Conservation (phyloP, 1,284 basidiomycete species). For the Rhizopogon parksii region DNA sequence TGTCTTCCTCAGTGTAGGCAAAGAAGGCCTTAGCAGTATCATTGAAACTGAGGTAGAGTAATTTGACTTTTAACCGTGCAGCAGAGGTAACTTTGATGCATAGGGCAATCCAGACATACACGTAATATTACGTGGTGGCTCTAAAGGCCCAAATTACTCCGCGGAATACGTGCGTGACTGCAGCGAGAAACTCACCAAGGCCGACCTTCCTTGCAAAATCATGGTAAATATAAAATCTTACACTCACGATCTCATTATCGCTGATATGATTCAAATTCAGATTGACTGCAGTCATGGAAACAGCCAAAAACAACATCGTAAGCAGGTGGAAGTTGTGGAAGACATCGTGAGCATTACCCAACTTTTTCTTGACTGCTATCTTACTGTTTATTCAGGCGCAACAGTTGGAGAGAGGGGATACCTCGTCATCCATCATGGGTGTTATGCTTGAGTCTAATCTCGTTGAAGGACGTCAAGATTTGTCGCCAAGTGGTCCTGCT, state of each 20-base stretch:
- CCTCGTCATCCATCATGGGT: constrained; percentile 78
- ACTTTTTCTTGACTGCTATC: not conserved
- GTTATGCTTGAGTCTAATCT: constrained; percentile 98
- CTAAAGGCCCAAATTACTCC: constrained; percentile 80
- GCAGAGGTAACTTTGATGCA: not conserved
- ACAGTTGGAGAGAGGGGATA: constrained; percentile 68
- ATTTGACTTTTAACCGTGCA: constrained; percentile 1
- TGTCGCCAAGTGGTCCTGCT: constrained; percentile 69
- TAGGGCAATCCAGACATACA: constrained; percentile 87
- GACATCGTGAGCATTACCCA: constrained; percentile 57
- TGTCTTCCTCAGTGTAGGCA: constrained; percentile 90
- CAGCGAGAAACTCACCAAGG: constrained; percentile 71
- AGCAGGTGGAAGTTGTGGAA: constrained; percentile 80
- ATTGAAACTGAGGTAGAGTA: constrained; percentile 75
- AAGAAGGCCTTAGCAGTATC: constrained; percentile 87
- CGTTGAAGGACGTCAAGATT: constrained; percentile 83
- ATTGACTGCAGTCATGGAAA: constrained; percentile 96
- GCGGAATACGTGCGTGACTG: constrained; percentile 76
- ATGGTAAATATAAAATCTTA: constrained; percentile 53
- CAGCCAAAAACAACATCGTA: constrained; percentile 80
- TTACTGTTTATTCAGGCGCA: constrained; percentile 41
- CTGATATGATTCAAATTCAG: constrained; percentile 31
- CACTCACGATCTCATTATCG: constrained; percentile 1
- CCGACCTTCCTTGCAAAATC: constrained; percentile 71
- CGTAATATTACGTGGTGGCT: constrained; percentile 84